Percentiles rank a stretch among this genome's conserved stretches.
Evolutionary conservation across 2,329 filamentous ascomycete genomes (phyloP).

Genomic region (Furcasterigmium furcatum): DNA sequence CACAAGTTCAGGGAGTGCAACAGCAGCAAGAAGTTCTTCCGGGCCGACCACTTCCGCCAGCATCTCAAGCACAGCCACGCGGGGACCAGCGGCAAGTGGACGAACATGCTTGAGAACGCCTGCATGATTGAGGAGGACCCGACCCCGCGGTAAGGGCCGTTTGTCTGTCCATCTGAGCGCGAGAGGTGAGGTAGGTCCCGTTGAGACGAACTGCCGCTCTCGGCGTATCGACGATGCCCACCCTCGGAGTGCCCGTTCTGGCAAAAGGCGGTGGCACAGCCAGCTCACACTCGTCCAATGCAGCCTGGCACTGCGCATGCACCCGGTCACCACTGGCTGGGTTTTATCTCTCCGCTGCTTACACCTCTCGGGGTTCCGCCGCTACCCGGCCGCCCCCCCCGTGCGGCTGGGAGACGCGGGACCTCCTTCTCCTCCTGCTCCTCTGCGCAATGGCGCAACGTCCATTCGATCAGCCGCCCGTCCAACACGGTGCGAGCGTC

Average conservation of each 20-base stretch:
- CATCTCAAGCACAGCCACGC: conserved; percentile 97
- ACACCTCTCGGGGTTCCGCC: neutral
- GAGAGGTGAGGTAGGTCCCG: too few relatives aligned
- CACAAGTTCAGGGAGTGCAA: conserved; percentile 99
- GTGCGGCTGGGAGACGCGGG: too few relatives aligned
- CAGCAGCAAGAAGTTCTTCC: conserved; percentile 95
- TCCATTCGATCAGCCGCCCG: too few relatives aligned
- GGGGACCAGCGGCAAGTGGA: conserved; percentile 97
- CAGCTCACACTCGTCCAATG: too few relatives aligned
- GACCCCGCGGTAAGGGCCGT: conserved; percentile 30
- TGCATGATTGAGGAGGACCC: conserved; percentile 90
- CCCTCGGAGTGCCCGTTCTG: too few relatives aligned
- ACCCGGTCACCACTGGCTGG: neutral
- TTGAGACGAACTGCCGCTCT: too few relatives aligned
- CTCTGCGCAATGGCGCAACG: too few relatives aligned
- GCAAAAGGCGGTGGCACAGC: too few relatives aligned
- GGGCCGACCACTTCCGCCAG: conserved; percentile 96
- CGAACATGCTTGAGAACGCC: conserved; percentile 93
- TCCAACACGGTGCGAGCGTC: too few relatives aligned
- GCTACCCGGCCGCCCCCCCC: too few relatives aligned
- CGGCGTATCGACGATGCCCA: neutral
- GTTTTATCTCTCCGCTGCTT: neutral
- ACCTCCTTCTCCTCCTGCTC: too few relatives aligned
- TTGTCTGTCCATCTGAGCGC: too few relatives aligned
- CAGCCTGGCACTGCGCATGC: neutral